Evolutionary conservation across 169 alveolate species (phyloP).

Genomic region (Cryptosporidium andersoni): DNA sequence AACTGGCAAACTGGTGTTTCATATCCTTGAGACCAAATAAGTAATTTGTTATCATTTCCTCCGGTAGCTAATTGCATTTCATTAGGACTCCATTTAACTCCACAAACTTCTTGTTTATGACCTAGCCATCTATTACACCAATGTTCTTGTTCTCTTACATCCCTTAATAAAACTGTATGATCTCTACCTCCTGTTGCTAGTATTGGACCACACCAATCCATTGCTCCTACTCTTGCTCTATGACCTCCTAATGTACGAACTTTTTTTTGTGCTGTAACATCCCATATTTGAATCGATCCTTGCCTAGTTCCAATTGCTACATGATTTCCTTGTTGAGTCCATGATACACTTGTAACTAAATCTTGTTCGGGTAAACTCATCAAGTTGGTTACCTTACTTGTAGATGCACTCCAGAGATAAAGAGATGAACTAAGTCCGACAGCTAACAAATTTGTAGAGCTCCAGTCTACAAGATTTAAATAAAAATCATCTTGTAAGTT

Average conservation of each 20-base stretch:
- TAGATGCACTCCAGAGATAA: slow-evolving; percentile 89
- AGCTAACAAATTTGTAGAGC: slow-evolving; percentile 84
- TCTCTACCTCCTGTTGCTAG: slow-evolving; percentile 92
- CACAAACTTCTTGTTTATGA: slow-evolving; percentile 91
- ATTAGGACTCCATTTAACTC: slow-evolving; percentile 89
- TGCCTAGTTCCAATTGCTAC: slow-evolving; percentile 87
- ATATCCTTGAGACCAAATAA: slow-evolving; percentile 88
- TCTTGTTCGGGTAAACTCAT: slow-evolving; percentile 85
- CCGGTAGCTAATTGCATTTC: slow-evolving; percentile 91
- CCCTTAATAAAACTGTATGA: slow-evolving; percentile 86
- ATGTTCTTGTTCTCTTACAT: slow-evolving; percentile 80
- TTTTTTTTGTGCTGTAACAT: slow-evolving; percentile 72
- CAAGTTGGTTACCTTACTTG: slow-evolving; percentile 85
- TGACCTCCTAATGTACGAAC: slow-evolving; percentile 86
- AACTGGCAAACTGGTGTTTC: slow-evolving; percentile 81
- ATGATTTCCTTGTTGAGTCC: slow-evolving; percentile 87
- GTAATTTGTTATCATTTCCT: slow-evolving; percentile 94
- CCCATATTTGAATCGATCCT: slow-evolving; percentile 88
- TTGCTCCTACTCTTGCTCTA: slow-evolving; percentile 89
- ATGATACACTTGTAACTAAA: slow-evolving; percentile 87
- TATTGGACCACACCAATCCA: slow-evolving; percentile 88
- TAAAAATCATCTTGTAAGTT: slow-evolving; percentile 91
- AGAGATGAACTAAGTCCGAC: slow-evolving; percentile 91
- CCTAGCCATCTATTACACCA: slow-evolving; percentile 76
- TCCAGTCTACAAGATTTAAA: slow-evolving; percentile 88